Base-by-base conservation (phyloP, 2,329 filamentous ascomycete species). In the Paraphoma chrysanthemicola region DNA sequence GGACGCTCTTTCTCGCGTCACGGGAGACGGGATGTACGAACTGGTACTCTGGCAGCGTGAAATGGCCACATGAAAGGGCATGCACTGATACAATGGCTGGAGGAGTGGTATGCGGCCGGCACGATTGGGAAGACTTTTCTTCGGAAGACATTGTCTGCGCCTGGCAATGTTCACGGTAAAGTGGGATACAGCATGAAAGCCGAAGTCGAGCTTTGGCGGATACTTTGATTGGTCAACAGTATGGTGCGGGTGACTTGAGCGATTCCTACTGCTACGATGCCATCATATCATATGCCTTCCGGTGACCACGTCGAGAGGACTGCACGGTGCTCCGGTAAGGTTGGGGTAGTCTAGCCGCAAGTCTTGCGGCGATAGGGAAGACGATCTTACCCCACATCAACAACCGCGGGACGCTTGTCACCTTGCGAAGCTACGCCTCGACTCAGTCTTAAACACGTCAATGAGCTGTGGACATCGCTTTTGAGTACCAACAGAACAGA, bases 31-130 rank as follows among this genome's bases (percentile, higher is more conserved):
- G 78, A 17, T 79, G 74, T 8, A 84, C 73, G 58, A 84, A 84
- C 44, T 81, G 74, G 33, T 73, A 72, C 49, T 84, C 79, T 0
- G 81, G 82, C 6, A 85, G 76, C 7, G 81, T 82, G 49, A 84
- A 72, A 36, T 80, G 68, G 6, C 73, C 74, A 17, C 60, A 55
- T 6, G 69, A 71, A 7, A 80, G 70, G 9, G 77, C 78, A 56
- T 79, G 75, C 2, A 79, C 69, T 30, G 74, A 67, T 10, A 78
- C 73, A 11, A 64, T 71, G 12, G 67, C 55, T 52, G 54, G 62
- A 39, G 63, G 39, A 44, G 48, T 16, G 33, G 16, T n/a, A 5
- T 23, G 23, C 23, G 23, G 23, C 23, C 23, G 23, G 23, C 23
- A 23, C 23, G 23, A 23, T 23, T 2, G 23, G 23, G 23, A 23